Evolutionary conservation across 2,329 filamentous ascomycete species (phyloP).

Genomic region (Phyllosticta citrichinensis): DNA sequence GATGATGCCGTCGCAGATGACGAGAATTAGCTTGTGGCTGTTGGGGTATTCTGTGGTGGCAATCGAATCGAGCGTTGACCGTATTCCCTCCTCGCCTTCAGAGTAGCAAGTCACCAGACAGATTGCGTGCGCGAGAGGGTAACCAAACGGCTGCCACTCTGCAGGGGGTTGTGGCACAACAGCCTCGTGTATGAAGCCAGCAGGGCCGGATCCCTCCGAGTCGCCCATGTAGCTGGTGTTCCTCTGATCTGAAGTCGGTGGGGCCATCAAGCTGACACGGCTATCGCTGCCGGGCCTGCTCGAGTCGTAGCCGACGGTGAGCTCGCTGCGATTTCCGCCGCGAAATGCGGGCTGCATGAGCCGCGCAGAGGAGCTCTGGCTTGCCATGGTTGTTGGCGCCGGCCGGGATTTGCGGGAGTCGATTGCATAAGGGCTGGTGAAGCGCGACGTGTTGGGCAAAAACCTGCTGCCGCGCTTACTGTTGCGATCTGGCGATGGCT

Average conservation of each 20-base stretch:
- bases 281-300: conserved; percentile 21
- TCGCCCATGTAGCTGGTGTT: conserved; percentile 47
- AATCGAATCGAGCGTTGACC: conserved; percentile 90
- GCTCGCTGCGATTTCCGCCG: conserved; percentile 46
- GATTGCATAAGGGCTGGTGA: conserved; percentile 78
- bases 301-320: conserved; percentile 38
- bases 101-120: conserved; percentile 96
- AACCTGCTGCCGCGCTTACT: conserved; percentile 78
- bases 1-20: conserved; percentile 95
- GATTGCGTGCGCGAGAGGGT: conserved; percentile 84
- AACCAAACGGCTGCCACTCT: conserved; percentile 96
- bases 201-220: conserved; percentile 66
- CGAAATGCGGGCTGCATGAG: conserved; percentile 68
- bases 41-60: conserved; percentile 98
- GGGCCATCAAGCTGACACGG: conserved; percentile 34
- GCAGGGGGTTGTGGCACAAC: conserved; percentile 93
- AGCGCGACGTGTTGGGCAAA: conserved; percentile 85
- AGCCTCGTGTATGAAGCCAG: conserved; percentile 91
- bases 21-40: conserved; percentile 93
- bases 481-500: conserved; percentile 51
- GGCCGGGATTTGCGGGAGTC: conserved; percentile 46
- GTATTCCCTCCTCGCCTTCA: conserved; percentile 83
- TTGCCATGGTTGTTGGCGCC: conserved; percentile 89
- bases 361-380: conserved; percentile 66
- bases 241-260: conserved; percentile 34